Percentiles rank a stretch among this genome's conserved stretches.
Conservation (phyloP, 768 basidiomycete species). For the Termitomyces titanicus region DNA sequence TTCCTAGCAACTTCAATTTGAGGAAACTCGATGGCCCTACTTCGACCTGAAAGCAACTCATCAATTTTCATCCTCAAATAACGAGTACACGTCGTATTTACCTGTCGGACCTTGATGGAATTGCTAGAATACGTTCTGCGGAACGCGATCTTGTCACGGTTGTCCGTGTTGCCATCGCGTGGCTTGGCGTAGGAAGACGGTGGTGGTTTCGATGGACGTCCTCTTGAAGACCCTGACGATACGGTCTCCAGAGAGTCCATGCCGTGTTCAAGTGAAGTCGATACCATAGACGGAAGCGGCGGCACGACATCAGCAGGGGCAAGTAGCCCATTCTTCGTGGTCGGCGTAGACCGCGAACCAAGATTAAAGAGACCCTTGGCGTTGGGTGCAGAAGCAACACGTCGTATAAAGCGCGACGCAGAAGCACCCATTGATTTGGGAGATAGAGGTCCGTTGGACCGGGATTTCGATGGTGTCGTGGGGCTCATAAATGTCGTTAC, state of each 20-base stretch:
- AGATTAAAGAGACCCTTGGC: constrained; percentile 84
- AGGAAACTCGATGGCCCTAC: constrained; percentile 92
- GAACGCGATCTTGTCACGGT: constrained; percentile 70
- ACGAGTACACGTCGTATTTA: constrained; percentile 31
- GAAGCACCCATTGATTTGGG: constrained; percentile 69
- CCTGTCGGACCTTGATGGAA: constrained; percentile 91
- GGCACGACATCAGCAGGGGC: constrained; percentile 65
- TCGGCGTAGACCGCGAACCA: constrained; percentile 51
- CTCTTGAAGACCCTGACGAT: constrained; percentile 72
- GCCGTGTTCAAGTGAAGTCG: constrained; percentile 53
- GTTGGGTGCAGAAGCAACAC: constrained; percentile 96
- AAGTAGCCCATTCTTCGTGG: constrained; percentile 74
- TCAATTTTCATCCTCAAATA: constrained; percentile 9
- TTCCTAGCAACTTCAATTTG: constrained; percentile 97
- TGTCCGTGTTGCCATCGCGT: constrained; percentile 40
- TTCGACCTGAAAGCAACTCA: constrained; percentile 62
- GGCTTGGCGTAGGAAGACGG: constrained; percentile 38
- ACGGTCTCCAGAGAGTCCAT: constrained; percentile 73
- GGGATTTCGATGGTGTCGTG: constrained; percentile 41
- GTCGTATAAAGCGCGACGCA: constrained; percentile 86
- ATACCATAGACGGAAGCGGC: constrained; percentile 46
- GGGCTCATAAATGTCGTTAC: constrained; percentile 42
- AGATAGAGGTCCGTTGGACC: constrained; percentile 52
- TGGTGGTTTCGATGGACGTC: constrained; percentile 40
- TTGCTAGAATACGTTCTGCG: constrained; percentile 96